Base-by-base conservation (phyloP, 495 filamentous ascomycete genomes). In the Extremus antarcticus region DNA sequence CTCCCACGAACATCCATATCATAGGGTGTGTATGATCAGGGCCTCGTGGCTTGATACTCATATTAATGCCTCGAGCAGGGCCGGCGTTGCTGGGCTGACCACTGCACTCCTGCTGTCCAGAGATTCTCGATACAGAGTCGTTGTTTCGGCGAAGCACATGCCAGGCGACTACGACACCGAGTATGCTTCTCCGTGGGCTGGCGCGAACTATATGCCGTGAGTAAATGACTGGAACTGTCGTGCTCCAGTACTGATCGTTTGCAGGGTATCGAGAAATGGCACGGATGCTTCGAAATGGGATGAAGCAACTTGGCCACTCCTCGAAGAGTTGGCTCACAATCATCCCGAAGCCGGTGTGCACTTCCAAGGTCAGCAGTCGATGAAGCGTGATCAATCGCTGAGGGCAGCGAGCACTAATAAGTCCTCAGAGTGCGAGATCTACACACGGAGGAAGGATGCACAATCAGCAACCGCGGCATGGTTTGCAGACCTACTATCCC, bases 131-230 rank as follows among this genome's bases (percentile, higher is more conserved):
- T 83, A 82, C 60, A 79, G 79, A 48, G 74, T 98, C 56, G 94
- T 88, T 2, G 77, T 98, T 21, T 73, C 90, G 2, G 87, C 89
- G 23, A 96, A 95, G 68, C 90, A 96, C 63, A 95, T 98, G 92
- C 92, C 92, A 0, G 92, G 92, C 32, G 92, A 98, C 73, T 95
- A 95, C 71, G 90, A 95, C 63, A 85, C 91, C 51, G 90, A 96
- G 78, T 98, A 96, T 68, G 83, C 88, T 2, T 94, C 87, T 19
- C 92, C 92, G 0, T 95, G 88, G 86, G 92, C 92, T 22, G 92
- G 92, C 48, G 92, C 92, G 38, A 95, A 96, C 66, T 90, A 84
- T 56, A 61, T 92, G 58, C 92, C 92, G 87, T 94, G 9, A 9
- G 35, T 40, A 40, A 9, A 40, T 40, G 10, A 10, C 9, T n/a